phyloP scores from a whole-genome alignment of 129 eudicot species.

The Arctium minus region DNA sequence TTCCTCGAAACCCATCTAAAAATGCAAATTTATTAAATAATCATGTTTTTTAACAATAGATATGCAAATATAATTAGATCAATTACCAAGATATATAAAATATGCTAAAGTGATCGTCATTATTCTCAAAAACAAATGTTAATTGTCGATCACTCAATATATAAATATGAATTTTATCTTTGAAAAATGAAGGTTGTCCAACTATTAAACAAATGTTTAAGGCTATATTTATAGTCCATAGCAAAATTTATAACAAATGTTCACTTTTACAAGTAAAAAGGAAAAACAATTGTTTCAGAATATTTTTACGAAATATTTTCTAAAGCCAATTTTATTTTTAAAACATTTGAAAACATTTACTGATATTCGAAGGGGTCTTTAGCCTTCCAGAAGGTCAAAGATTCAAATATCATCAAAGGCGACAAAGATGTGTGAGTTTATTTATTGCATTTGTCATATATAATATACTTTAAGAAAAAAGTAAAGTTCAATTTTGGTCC shows the following conservation, averaged over 20 bases:
- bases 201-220: neutral
- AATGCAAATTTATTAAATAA: no score
- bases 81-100: no score
- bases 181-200: no score
- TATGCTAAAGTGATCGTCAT: neutral
- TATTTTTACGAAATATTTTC: no score
- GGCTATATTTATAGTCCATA: neutral
- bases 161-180: no score
- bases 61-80: neutral
- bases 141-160: neutral
- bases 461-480: no score
- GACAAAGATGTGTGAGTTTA: neutral
- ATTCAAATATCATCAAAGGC: no score
- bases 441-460: no score
- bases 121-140: neutral
- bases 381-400: neutral
- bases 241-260: neutral
- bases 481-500: no score
- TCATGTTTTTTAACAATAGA: neutral
- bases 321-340: neutral
- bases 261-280: neutral
- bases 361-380: neutral
- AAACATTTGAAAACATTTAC: neutral
- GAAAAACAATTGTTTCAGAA: neutral
- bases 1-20: neutral